Conservation (phyloP, 73 alveolate genomes). For the Paramecium biaurelia region DNA sequence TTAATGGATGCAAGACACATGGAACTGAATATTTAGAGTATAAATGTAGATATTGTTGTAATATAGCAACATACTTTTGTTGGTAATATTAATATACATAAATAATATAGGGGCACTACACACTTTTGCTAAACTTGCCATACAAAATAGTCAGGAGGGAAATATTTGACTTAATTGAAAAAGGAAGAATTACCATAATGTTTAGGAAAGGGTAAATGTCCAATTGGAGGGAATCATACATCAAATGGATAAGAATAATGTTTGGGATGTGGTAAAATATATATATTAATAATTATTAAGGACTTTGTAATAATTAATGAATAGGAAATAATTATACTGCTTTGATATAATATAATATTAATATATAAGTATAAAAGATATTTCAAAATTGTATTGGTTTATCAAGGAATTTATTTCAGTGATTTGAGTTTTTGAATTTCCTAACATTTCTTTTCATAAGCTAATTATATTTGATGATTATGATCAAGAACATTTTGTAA, state of each 20-base stretch:
- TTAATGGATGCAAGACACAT: conserved; percentile 77
- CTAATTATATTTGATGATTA: background rate
- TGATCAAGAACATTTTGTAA: background rate
- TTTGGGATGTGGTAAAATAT: conserved; percentile 51
- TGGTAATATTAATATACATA: conserved; percentile 54
- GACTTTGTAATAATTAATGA: background rate
- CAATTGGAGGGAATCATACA: conserved; percentile 55
- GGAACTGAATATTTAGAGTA: conserved; percentile 89
- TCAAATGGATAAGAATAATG: conserved; percentile 60
- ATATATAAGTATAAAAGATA: background rate
- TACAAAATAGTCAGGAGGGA: conserved; percentile 42
- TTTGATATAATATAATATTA: background rate
- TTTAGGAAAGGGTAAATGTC: conserved; percentile 38
- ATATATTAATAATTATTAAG: background rate
- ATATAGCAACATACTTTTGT: conserved; percentile 87
- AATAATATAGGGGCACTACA: conserved; percentile 76
- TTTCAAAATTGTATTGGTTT: background rate
- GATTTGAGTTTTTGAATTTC: background rate
- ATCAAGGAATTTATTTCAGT: background rate
- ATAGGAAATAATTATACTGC: background rate
- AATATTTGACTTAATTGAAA: conserved; percentile 16
- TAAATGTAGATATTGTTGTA: conserved; percentile 92
- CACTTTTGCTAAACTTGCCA: conserved; percentile 91
- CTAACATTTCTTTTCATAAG: background rate
- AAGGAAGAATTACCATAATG: conserved; percentile 60